phyloP scores from a whole-genome alignment of 345 rosid species.

The Leavenworthia alabamica region DNA sequence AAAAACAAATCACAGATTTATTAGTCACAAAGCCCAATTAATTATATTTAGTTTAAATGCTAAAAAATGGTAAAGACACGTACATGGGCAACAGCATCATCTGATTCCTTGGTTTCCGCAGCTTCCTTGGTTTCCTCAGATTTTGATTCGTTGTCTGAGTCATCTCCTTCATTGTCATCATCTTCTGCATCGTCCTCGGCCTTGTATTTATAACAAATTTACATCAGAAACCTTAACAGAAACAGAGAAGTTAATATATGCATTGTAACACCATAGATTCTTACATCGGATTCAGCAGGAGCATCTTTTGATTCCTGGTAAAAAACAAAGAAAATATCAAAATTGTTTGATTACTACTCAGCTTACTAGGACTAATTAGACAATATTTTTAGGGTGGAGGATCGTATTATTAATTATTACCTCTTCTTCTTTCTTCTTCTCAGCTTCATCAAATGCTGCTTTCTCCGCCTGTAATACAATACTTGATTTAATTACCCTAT shows the following conservation, averaged over 20 bases:
- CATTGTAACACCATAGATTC: conserved; percentile 3
- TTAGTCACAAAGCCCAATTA: neutral
- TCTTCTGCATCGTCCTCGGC: conserved; percentile 58
- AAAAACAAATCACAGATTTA: neutral
- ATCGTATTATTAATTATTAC: conserved; percentile 39
- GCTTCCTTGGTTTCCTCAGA: conserved; percentile 32
- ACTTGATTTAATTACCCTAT: neutral
- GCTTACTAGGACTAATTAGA: neutral
- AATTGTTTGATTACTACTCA: neutral
- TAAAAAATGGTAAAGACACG: neutral
- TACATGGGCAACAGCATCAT: conserved; percentile 45
- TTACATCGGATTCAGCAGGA: conserved; percentile 71
- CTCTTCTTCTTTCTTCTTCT: conserved; percentile 82
- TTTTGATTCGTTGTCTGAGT: conserved; percentile 39
- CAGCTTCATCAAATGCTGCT: conserved; percentile 91
- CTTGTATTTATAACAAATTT: conserved; percentile 29
- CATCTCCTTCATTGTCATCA: conserved; percentile 42
- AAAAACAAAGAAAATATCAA: neutral
- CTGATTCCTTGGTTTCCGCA: neutral
- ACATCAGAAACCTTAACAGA: neutral
- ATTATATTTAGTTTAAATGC: neutral
- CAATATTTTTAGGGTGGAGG: neutral
- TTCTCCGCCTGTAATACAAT: conserved; percentile 28
- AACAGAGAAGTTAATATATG: too few relatives aligned
- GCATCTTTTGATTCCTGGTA: conserved; percentile 73